These are phyloP conservation scores for Sorghum bicolor DNA, from an alignment of 176 grass and related monocot genomes.

Conservation along the genomic window DNA sequence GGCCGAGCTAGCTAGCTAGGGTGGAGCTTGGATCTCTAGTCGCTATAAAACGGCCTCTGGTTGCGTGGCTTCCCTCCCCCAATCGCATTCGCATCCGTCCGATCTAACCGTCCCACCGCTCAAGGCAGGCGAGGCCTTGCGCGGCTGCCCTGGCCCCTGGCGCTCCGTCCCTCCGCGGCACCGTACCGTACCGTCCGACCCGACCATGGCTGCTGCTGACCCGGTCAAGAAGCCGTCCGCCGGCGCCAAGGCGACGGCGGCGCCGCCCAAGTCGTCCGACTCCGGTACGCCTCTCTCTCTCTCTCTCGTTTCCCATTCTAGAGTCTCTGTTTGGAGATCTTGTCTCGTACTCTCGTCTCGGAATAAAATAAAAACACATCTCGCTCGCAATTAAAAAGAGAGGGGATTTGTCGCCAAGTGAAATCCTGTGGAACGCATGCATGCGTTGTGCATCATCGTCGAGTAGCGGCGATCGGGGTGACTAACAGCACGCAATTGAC, in stretches of 20 bases:
- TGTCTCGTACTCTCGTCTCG: not conserved
- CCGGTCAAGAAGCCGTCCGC: not conserved
- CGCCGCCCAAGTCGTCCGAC: slow-evolving; percentile 17
- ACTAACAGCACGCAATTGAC: too few relatives aligned
- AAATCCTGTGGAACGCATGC: too few relatives aligned
- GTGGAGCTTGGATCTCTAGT: too few relatives aligned
- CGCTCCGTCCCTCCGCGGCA: too few relatives aligned
- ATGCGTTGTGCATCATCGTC: too few relatives aligned
- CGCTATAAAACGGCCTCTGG: not conserved
- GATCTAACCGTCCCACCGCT: not conserved
- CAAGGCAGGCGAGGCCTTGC: not conserved
- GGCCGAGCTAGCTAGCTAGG: too few relatives aligned
- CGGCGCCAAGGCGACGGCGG: not conserved
- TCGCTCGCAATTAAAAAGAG: too few relatives aligned
- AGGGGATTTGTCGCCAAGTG: too few relatives aligned
- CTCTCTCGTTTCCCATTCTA: not conserved
- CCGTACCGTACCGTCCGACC: not conserved
- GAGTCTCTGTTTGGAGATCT: not conserved
- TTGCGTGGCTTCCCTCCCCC: not conserved
- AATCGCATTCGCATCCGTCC: too few relatives aligned
- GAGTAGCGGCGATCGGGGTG: too few relatives aligned
- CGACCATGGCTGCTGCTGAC: not conserved
- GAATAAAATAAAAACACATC: too few relatives aligned
- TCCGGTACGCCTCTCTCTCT: slow-evolving; percentile 6
- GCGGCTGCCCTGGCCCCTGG: not conserved